Conservation (phyloP, 441 rosid species). For the Euphorbia celastroides region DNA sequence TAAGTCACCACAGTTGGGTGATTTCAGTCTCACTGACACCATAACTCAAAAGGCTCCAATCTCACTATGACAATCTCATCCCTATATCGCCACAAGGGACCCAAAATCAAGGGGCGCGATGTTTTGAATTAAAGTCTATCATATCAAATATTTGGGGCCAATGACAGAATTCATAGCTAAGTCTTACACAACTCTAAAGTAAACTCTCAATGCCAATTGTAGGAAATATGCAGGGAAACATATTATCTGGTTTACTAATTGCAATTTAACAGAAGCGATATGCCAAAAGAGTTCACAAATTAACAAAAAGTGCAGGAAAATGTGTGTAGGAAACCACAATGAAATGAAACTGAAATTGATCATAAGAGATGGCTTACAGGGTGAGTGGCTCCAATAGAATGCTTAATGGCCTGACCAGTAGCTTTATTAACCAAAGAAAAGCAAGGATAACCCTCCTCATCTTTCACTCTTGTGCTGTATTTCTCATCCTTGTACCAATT, state of each 20-base stretch:
- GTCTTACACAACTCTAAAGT: background rate
- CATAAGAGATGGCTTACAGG: slow-evolving; percentile 57
- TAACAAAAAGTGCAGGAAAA: background rate
- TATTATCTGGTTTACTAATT: background rate
- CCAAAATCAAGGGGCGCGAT: too few species aligned
- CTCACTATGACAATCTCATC: too few species aligned
- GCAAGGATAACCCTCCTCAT: slow-evolving; percentile 69
- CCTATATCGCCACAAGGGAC: too few species aligned
- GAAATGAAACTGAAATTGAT: too few species aligned
- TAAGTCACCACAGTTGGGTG: too few species aligned
- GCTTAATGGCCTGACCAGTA: slow-evolving; percentile 80
- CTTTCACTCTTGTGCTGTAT: slow-evolving; percentile 70
- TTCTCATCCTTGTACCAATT: slow-evolving; percentile 86
- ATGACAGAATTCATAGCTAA: background rate
- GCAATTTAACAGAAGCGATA: background rate
- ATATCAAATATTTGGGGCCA: too few species aligned
- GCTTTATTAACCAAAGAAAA: slow-evolving; percentile 76
- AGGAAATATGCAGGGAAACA: slow-evolving; percentile 5
- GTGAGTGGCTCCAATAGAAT: slow-evolving; percentile 60
- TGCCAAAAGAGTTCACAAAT: background rate
- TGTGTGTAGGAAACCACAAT: background rate
- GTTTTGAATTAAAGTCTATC: too few species aligned
- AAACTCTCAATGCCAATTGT: background rate
- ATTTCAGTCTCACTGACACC: too few species aligned
- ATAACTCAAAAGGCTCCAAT: too few species aligned